Evolutionary conservation across 1,139 yeast genomes (phyloP).

Genomic region (Diutina pseudorugosa): DNA sequence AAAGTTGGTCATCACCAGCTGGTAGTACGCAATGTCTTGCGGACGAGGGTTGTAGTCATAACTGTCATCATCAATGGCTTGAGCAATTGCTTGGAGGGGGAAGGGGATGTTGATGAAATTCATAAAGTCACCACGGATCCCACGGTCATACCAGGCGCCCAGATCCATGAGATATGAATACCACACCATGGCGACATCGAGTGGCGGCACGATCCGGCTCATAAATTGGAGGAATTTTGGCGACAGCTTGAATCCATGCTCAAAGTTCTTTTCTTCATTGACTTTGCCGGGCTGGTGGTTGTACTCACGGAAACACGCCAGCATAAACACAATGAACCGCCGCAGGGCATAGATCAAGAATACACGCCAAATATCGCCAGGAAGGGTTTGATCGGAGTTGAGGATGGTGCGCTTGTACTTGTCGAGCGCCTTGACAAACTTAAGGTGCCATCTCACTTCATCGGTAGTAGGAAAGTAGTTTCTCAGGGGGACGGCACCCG

Average conservation of each 20-base stretch:
- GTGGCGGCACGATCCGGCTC: neutral
- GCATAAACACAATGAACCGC: slow-evolving; percentile 2
- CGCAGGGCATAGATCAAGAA: slow-evolving; percentile 1
- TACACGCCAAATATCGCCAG: slow-evolving; percentile 2
- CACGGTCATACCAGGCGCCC: slow-evolving; percentile 2
- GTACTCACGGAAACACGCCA: neutral
- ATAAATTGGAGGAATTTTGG: neutral
- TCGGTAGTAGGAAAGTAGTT: neutral
- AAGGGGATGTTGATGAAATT: slow-evolving; percentile 1
- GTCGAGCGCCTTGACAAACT: slow-evolving; percentile 1
- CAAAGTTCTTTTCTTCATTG: neutral
- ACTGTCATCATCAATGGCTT: neutral
- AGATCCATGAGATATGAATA: neutral
- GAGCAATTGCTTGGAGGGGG: neutral
- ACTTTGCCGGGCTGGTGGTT: slow-evolving; percentile 1
- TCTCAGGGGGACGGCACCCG: neutral
- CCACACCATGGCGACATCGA: slow-evolving; percentile 3
- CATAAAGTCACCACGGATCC: slow-evolving; percentile 2
- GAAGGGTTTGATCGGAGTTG: neutral
- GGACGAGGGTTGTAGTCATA: neutral
- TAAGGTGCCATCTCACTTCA: slow-evolving; percentile 1
- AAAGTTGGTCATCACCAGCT: neutral
- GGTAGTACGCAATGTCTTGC: neutral
- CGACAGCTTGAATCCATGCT: neutral
- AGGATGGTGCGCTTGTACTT: slow-evolving; percentile 2